phyloP scores from a whole-genome alignment of 768 basidiomycete species.

The Kwoniella dendrophila region DNA sequence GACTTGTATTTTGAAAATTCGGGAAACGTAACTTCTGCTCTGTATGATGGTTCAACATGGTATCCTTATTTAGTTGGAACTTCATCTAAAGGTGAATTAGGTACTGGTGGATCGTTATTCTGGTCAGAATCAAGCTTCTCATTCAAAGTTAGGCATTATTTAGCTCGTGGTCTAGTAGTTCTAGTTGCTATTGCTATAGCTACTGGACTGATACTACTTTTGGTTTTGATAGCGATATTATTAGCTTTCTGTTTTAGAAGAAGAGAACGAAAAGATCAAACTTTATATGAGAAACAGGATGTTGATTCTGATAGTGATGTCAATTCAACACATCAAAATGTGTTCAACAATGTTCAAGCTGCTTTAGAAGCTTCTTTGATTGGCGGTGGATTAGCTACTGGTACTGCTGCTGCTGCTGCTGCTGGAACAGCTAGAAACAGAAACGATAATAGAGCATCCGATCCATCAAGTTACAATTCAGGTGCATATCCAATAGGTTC shows the following conservation, averaged over 20 bases:
- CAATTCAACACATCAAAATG: conserved; percentile 46
- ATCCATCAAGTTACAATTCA: conserved; percentile 23
- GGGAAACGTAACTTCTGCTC: conserved; percentile 78
- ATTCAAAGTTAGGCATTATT: conserved; percentile 71
- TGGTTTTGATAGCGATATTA: conserved; percentile 52
- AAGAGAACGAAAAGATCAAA: conserved; percentile 31
- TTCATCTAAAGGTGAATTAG: conserved; percentile 67
- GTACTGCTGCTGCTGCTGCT: conserved; percentile 16
- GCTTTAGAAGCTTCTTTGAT: conserved; percentile 34
- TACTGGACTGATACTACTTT: conserved; percentile 68
- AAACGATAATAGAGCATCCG: conserved; percentile 1
- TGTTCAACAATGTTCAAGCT: conserved; percentile 46
- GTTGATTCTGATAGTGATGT: conserved; percentile 28
- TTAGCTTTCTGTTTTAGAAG: conserved; percentile 42
- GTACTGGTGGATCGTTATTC: conserved; percentile 76
- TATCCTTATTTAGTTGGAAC: conserved; percentile 79
- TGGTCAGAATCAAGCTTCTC: conserved; percentile 56
- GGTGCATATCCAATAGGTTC: conserved; percentile 15
- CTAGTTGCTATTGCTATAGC: conserved; percentile 96
- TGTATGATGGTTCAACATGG: conserved; percentile 81
- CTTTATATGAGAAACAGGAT: conserved; percentile 33
- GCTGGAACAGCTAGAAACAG: conserved; percentile 21
- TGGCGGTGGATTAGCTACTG: conserved; percentile 30
- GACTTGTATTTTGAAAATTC: conserved; percentile 67
- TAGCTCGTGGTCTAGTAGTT: conserved; percentile 90